Conservation (phyloP, 1,284 basidiomycete species). For the Austropuccinia psidii region DNA sequence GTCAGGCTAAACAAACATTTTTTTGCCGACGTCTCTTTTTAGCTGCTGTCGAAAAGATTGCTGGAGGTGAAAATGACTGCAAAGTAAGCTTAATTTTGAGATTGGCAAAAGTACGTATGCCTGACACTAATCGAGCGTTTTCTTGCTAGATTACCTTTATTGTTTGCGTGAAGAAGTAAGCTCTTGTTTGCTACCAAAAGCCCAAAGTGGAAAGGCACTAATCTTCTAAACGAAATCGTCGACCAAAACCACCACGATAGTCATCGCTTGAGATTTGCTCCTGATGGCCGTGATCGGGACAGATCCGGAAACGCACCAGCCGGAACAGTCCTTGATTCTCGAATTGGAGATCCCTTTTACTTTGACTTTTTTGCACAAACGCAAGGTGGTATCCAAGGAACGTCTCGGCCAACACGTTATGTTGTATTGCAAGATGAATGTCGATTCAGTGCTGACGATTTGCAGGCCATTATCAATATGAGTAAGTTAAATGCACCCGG, state of each 20-base stretch:
- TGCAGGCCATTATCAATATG: conserved; percentile 9
- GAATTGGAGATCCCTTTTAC: conserved; percentile 11
- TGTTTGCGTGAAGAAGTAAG: conserved; percentile 32
- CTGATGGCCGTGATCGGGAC: background rate
- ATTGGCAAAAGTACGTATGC: no score
- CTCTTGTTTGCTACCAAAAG: background rate
- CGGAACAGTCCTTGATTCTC: conserved; percentile 3
- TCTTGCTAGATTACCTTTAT: conserved; percentile 26
- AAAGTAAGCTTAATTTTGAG: conserved; percentile 26
- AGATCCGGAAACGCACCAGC: conserved; percentile 30
- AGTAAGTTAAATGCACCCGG: background rate
- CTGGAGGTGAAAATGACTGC: background rate
- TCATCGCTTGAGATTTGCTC: conserved; percentile 14
- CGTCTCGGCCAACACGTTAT: conserved; percentile 24
- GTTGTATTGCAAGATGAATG: conserved; percentile 18
- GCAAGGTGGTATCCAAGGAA: conserved; percentile 23
- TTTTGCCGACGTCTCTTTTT: background rate
- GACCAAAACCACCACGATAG: background rate
- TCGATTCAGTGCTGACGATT: conserved; percentile 5
- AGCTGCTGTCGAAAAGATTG: conserved; percentile 17
- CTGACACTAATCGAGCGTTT: no score
- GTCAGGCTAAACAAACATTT: background rate
- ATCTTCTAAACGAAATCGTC: no score
- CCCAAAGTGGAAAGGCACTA: background rate
- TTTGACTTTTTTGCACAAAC: conserved; percentile 32